Evolutionary conservation across 78 protist species (phyloP).

Genomic region (Pigoraptor vietnamica): DNA sequence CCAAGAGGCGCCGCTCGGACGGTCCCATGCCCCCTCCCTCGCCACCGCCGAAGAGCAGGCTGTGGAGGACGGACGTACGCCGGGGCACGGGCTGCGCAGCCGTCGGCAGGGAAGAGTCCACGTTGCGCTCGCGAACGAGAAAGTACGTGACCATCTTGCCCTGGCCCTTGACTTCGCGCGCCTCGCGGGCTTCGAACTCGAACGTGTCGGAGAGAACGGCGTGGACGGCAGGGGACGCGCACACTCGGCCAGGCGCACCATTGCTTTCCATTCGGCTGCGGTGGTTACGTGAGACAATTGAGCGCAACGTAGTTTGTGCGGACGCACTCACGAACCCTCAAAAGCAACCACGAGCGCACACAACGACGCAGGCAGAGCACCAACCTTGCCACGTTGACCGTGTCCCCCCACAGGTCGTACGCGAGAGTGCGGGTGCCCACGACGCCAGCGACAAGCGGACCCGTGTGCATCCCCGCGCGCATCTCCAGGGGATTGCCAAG

Average conservation of each 20-base stretch:
- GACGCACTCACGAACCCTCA: too few relatives aligned
- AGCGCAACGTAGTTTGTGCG: too few relatives aligned
- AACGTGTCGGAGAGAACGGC: background rate
- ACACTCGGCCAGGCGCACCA: background rate
- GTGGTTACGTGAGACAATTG: too few relatives aligned
- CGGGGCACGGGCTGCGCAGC: too few relatives aligned
- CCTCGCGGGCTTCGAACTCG: background rate
- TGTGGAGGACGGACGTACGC: background rate
- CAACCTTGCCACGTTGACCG: slow-evolving; percentile 66
- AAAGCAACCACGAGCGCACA: too few relatives aligned
- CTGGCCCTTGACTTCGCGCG: background rate
- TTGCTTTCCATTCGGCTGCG: slow-evolving; percentile 65
- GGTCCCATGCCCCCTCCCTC: too few relatives aligned
- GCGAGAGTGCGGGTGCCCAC: slow-evolving; percentile 59
- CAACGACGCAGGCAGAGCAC: too few relatives aligned
- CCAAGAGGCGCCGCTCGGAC: too few relatives aligned
- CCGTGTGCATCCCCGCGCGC: slow-evolving; percentile 67
- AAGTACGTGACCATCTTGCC: background rate
- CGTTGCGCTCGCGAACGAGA: background rate
- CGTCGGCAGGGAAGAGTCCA: background rate
- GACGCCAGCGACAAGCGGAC: slow-evolving; percentile 69
- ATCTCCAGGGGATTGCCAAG: background rate
- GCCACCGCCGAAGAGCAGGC: background rate
- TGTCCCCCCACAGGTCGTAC: slow-evolving; percentile 80
- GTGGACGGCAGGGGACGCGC: background rate